Base-by-base conservation (phyloP, 805 yeast species). In the Wickerhamiella qilinensis region DNA sequence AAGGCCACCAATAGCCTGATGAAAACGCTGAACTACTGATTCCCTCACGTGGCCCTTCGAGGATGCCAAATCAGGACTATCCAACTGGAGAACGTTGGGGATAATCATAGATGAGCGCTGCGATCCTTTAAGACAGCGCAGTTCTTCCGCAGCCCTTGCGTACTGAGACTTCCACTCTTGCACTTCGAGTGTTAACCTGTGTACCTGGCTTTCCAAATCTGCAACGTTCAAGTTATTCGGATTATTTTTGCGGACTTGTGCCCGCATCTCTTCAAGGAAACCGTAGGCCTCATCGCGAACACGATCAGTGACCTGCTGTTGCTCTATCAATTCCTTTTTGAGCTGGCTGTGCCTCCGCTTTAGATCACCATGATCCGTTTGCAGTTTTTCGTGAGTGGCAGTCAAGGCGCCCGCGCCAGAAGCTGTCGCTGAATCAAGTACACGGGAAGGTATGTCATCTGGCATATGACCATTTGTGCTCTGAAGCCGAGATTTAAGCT, bases 201-300 rank as follows among this genome's bases (percentile, higher is more conserved):
- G 53, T 3, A 57, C 43, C 20, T 55, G 47, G 5, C 20, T 22
- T 21, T 35, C 32, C 8, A 39, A 30, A 15, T 31, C 31, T 6
- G 18, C 18, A 17, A 39, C 4, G 14, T 11, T 15, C 15, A 4
- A 12, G 14, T 17, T 17, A 12, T 41, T 33, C 20, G 44, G 39
- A 19, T 49, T 42, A 12, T 38, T 45, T 30, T 48, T 49, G 36
- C 44, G 38, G 16, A 36, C 35, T 27, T 38, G 20, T 1, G 48
- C 42, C n/a, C 60, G 51, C 65, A 62, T 58, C 35, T 63, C 65
- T 5, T 42, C 46, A 16, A 62, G 44, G 35, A 59, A 55, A 19
- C 38, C 47, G 7, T 54, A 44, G 1, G 66, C 63, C 41, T 62
- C 65, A 5, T 46, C 37, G 14, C 62, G 52, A 12, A 62, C 62